Evolutionary conservation across 1,284 basidiomycete species (phyloP), one percentile per base, ranked within the genome.

Genomic region (Tilletia horrida): DNA sequence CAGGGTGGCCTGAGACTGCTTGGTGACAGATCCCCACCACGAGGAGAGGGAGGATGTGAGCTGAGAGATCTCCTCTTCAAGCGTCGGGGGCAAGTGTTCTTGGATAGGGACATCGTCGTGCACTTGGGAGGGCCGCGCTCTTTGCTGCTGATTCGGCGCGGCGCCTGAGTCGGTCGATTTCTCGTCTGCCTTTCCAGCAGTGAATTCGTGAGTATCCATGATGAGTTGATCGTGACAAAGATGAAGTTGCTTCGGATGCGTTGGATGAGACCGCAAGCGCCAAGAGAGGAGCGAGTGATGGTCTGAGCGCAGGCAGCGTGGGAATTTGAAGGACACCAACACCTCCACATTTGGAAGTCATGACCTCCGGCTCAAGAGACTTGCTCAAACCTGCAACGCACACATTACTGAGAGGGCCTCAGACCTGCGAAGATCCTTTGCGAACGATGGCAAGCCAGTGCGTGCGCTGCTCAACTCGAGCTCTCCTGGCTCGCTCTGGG

Each of bases 21-120:
- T 73, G 62, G 70, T 74, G 18, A 81, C 66, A 40, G 74, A 76
- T 16, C 64, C 69, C 77, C 77, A 81, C 79, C 79, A 81, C 14
- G 66, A 72, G 8, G 76, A 75, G 45, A 81, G 69, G 45, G 75
- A 73, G 13, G 75, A 73, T 0, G 78, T 76, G 23, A 79, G 61
- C 66, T 78, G 73, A 35, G 71, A 69, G 11, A 81, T 77, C 21
- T 76, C 74, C 31, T 74, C 69, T 52, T 81, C 77, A 42, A 80
- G 68, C 13, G 76, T 70, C 13, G 74, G 25, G 2, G 59, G 40
- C 21, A 2, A 45, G 66, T 25, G 52, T 66, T 63, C 43, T 45
- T 63, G 62, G 59, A 69, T 66, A 3, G 73, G 66, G 1, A 66
- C 67, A n/a, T 66, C 62, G 29, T 75, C 73, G 71, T 71, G 25